A percentile compares a stretch with the other conserved stretches of the same genome.
phyloP scores from a whole-genome alignment of 108 stramenopile genomes.

The Cyclostephanos tholiformis region DNA sequence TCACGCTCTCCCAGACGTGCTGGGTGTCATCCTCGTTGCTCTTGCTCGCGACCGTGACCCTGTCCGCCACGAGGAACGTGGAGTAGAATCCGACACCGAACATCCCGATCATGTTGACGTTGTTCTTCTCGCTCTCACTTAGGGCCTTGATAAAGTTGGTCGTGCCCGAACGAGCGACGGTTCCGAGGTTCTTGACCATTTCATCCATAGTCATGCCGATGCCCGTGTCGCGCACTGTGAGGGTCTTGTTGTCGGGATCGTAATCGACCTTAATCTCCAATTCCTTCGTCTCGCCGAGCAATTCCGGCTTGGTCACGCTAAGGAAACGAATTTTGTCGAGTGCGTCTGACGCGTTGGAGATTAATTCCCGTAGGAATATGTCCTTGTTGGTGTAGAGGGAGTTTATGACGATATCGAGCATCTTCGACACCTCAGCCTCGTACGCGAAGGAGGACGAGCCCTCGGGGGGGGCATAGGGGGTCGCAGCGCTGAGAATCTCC shows the following conservation, averaged over 20 bases:
- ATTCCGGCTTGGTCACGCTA: constrained; percentile 80
- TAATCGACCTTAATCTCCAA: constrained; percentile 92
- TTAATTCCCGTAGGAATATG: constrained; percentile 93
- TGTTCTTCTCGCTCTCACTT: constrained; percentile 71
- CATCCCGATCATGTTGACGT: constrained; percentile 95
- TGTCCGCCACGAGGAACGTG: constrained; percentile 93
- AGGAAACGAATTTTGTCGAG: constrained; percentile 99
- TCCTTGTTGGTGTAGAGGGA: constrained; percentile 99
- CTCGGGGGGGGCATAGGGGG: constrained; percentile 43
- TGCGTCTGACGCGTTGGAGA: constrained; percentile 98
- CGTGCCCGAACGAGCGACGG: constrained; percentile 99
- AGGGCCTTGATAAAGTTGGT: constrained; percentile 98
- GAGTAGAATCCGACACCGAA: constrained; percentile 99
- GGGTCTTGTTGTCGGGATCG: constrained; percentile 87
- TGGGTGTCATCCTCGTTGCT: constrained; percentile 86
- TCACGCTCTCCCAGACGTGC: constrained; percentile 95
- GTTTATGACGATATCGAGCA: constrained; percentile 99
- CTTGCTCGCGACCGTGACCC: constrained; percentile 95
- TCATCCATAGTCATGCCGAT: constrained; percentile 98
- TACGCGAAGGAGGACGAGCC: constrained; percentile 70
- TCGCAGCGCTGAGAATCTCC: constrained; percentile 21
- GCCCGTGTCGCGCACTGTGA: constrained; percentile 96
- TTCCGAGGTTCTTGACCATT: constrained; percentile 96
- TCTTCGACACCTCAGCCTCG: constrained; percentile 97
- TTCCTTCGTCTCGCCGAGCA: constrained; percentile 74